Base-by-base conservation (phyloP, 1,284 basidiomycete species). In the Sanguinoderma infundibulare region DNA sequence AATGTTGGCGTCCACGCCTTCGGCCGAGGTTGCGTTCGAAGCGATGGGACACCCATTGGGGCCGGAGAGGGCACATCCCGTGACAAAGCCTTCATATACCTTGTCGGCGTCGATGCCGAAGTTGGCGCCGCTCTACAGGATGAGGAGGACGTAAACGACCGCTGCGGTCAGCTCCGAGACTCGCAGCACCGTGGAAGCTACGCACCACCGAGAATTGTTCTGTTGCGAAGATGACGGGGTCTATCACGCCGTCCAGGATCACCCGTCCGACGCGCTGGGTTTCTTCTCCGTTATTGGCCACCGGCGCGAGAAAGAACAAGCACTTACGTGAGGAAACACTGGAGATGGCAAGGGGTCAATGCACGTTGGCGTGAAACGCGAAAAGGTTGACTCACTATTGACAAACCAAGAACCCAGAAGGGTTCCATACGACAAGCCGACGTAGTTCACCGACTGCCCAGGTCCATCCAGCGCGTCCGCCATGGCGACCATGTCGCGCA, bases 181-280 rank as follows among this genome's bases (percentile, higher is more conserved):
- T 12, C 22, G 26, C 14, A 20, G 9, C 15, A 28, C 3, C 5
- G 24, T 14, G 8, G n/a, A n/a, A n/a, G n/a, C n/a, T n/a, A n/a
- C 60, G n/a, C 28, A 65, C 63, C 9, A 30, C 14, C 1, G 57
- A 40, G 1, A 55, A 32, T 10, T 62, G 57, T 22, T 62, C 7
- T 5, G 52, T 57, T 0, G 63, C 57, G 14, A 62, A 20, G 9
- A 42, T 32, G 3, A 32, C 12, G 4, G 64, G 60, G 47, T 64
- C 51, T 12, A 64, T 26, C 3, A 66, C 49, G 17, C 62, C 60
- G 39, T 68, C 62, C 6, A 66, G 10, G 17, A 64, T 42, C n/a
- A 68, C 50, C 6, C 53, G 53, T 17, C 64, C 67, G 24, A 66
- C 56, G 28, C 67, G 64, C 62, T 68, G n/a, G n/a, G n/a, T n/a